Conservation (phyloP, 345 rosid genomes). For the Linum trigynum region DNA sequence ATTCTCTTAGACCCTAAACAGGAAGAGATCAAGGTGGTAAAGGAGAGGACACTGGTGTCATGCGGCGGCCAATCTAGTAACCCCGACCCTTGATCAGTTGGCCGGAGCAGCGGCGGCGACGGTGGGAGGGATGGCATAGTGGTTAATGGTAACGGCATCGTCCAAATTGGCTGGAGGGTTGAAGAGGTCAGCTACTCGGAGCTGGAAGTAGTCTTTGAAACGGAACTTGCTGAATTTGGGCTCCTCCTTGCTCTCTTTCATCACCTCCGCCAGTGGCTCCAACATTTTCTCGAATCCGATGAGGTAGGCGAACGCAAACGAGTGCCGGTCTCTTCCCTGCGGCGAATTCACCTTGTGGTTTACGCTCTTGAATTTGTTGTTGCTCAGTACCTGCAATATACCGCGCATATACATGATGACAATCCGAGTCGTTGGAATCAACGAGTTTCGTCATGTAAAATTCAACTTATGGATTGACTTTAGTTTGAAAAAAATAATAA, state of each 20-base stretch:
- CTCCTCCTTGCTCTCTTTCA: not conserved
- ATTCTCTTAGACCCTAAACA: too few relatives aligned
- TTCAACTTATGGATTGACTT: not conserved
- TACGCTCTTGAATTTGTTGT: not conserved
- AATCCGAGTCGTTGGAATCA: not conserved
- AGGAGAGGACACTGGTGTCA: too few relatives aligned
- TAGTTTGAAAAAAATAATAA: not conserved
- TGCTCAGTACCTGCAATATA: not conserved
- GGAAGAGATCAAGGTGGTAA: too few relatives aligned
- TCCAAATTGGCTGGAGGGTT: too few relatives aligned
- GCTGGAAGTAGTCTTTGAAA: not conserved
- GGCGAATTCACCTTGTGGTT: not conserved
- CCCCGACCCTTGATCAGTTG: too few relatives aligned
- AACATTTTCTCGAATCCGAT: not conserved
- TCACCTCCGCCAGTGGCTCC: not conserved
- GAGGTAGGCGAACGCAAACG: not conserved
- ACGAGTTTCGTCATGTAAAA: not conserved
- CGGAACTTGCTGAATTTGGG: not conserved
- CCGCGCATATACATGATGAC: not conserved
- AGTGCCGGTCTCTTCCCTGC: not conserved
- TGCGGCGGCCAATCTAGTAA: too few relatives aligned
- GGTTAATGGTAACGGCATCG: too few relatives aligned
- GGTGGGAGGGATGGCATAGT: too few relatives aligned
- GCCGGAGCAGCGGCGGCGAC: too few relatives aligned
- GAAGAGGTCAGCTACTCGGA: too few relatives aligned